Conservation (phyloP, 129 eudicot species). For the sunflower (Helianthus annuus) region DNA sequence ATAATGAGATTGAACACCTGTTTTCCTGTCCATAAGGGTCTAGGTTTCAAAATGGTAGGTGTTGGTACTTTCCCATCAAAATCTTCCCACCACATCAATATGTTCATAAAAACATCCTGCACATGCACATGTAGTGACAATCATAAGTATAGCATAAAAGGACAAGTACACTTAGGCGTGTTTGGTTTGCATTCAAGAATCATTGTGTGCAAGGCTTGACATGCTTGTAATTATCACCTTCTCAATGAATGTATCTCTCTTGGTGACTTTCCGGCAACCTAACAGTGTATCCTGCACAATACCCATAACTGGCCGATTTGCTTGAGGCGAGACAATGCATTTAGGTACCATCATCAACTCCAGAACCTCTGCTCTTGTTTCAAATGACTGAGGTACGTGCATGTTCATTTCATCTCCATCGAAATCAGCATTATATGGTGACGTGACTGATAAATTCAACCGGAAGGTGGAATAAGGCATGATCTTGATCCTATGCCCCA, state of each 20-base stretch:
- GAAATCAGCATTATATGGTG: conserved; percentile 98
- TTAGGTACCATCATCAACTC: conserved; percentile 99
- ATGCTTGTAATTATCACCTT: conserved; percentile 49
- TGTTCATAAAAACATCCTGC: conserved; percentile 98
- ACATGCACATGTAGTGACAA: not conserved
- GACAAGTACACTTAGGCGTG: not conserved
- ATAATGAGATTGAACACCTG: conserved; percentile 94
- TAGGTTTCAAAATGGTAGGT: conserved; percentile 91
- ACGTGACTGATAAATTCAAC: conserved; percentile 86
- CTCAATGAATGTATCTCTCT: conserved; percentile 98
- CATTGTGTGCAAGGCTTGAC: not conserved
- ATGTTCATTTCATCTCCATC: conserved; percentile 99
- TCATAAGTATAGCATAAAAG: not conserved
- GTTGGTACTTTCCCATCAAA: conserved; percentile 98
- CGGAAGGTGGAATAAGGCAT: conserved; percentile 99
- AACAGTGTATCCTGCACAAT: conserved; percentile 96
- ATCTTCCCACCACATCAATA: conserved; percentile 99
- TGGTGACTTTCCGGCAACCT: conserved; percentile 93
- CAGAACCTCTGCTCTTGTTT: conserved; percentile 94
- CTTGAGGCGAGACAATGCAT: conserved; percentile 94
- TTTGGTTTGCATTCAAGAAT: not conserved
- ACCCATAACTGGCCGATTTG: conserved; percentile 98
- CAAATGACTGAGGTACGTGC: conserved; percentile 99
- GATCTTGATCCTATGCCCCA: conserved; percentile 97
- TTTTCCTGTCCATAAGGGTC: conserved; percentile 98